Percentiles rank a stretch among this genome's conserved stretches.
phyloP scores from a whole-genome alignment of 805 yeast species.

The Ogataea saltuana region DNA sequence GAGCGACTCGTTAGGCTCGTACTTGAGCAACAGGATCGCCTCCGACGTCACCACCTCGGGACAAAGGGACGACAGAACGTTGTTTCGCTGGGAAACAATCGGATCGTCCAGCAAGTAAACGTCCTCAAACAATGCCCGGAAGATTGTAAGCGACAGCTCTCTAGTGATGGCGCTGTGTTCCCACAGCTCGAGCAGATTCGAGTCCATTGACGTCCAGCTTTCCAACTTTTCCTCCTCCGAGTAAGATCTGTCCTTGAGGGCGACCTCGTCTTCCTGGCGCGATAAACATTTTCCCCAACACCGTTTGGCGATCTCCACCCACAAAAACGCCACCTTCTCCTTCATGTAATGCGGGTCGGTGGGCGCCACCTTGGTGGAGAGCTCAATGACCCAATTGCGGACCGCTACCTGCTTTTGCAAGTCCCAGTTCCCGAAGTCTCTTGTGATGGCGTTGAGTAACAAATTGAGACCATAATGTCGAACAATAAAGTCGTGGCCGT shows the following conservation, averaged over 20 bases:
- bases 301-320: constrained; percentile 91
- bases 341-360: constrained; percentile 85
- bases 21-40: constrained; percentile 57
- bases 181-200: constrained; percentile 76
- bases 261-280: constrained; percentile 19
- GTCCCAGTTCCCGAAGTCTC: constrained; percentile 56
- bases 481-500: constrained; percentile 65
- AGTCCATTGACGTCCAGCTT: constrained; percentile 90
- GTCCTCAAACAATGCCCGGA: constrained; percentile 90
- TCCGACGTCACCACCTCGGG: constrained; percentile 81
- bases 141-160: constrained; percentile 74
- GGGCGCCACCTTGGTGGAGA: constrained; percentile 58
- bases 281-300: constrained; percentile 81
- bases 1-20: constrained; percentile 66
- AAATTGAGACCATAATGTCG: constrained; percentile 89
- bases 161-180: constrained; percentile 58
- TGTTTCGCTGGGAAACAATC: constrained; percentile 75
- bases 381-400: constrained; percentile 81
- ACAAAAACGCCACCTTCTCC: constrained; percentile 84
- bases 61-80: constrained; percentile 77
- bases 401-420: constrained; percentile 62
- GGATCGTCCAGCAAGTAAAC: constrained; percentile 90
- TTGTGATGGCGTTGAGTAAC: constrained; percentile 68
- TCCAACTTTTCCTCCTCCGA: constrained; percentile 52
- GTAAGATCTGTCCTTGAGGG: constrained; percentile 26